Conservation (phyloP, 768 basidiomycete genomes). For the Baorangia bicolor region DNA sequence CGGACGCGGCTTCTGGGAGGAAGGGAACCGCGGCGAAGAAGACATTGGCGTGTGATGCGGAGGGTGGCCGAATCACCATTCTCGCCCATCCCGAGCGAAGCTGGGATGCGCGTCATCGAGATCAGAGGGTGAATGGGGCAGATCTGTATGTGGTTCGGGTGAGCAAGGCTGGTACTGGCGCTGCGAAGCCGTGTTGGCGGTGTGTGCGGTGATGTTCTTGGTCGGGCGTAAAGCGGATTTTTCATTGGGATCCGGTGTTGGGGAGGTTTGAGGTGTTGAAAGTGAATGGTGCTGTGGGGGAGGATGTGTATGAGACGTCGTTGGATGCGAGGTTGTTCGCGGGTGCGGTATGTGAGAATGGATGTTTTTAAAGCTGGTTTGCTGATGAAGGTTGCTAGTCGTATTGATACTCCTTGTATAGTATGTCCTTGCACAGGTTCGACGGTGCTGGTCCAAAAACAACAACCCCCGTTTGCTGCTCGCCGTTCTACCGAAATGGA, state of each 20-base stretch:
- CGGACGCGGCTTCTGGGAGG: too few species aligned
- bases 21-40: too few species aligned
- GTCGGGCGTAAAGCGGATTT: slow-evolving; percentile 3
- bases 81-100: too few species aligned
- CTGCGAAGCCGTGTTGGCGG: slow-evolving; percentile 2
- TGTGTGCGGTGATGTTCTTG: slow-evolving; percentile 2
- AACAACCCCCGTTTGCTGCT: slow-evolving; percentile 5
- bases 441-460: too few species aligned
- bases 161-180: too few species aligned
- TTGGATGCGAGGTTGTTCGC: slow-evolving; percentile 4
- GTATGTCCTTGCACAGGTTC: too few species aligned
- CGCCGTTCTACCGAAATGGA: slow-evolving; percentile 6
- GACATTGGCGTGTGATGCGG: neutral
- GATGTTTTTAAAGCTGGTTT: neutral
- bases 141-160: slow-evolving; percentile 1
- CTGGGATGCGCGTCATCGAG: neutral
- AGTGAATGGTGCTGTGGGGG: neutral
- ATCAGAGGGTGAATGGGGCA: neutral
- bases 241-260: neutral
- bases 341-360: neutral
- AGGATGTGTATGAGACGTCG: neutral
- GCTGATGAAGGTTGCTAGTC: neutral
- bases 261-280: slow-evolving; percentile 1
- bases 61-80: too few species aligned
- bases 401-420: slow-evolving; percentile 1